phyloP scores from a whole-genome alignment of 2,329 filamentous ascomycete species.

The Calonectria naviculata region DNA sequence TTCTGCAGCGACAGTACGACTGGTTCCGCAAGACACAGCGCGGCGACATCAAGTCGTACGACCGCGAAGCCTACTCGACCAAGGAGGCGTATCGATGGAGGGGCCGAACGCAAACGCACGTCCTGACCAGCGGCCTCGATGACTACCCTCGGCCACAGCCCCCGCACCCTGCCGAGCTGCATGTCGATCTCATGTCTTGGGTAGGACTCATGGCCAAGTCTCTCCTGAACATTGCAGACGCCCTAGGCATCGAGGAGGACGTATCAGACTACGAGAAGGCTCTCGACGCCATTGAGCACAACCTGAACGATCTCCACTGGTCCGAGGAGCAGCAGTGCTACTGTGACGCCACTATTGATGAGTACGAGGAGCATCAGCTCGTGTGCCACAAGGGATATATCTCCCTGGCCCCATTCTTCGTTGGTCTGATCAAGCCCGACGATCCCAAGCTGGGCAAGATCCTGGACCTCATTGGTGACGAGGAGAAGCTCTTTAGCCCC shows the following conservation, averaged over 20 bases:
- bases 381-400: constrained; percentile 98
- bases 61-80: constrained; percentile 86
- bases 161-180: constrained; percentile 94
- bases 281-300: constrained; percentile 81
- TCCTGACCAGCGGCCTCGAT: constrained; percentile 92
- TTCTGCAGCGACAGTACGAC: constrained; percentile 88
- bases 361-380: constrained; percentile 88
- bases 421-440: constrained; percentile 80
- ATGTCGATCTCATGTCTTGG: constrained; percentile 95
- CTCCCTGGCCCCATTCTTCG: constrained; percentile 91
- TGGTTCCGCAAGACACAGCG: constrained; percentile 96
- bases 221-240: constrained; percentile 82
- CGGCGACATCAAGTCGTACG: constrained; percentile 91
- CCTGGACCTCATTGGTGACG: constrained; percentile 81
- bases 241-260: constrained; percentile 82
- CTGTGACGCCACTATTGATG: constrained; percentile 95
- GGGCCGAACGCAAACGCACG: constrained; percentile 86
- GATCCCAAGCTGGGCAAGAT: constrained; percentile 80
- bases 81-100: constrained; percentile 97
- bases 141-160: constrained; percentile 96
- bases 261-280: constrained; percentile 77
- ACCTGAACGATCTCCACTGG: constrained; percentile 96
- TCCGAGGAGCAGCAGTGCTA: constrained; percentile 82
- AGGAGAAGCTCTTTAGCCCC: constrained; percentile 89
- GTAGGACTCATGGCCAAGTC: constrained; percentile 95